Evolutionary conservation across 306 rosid species (phyloP).

Genomic region (Elaeagnus macrophylla): DNA sequence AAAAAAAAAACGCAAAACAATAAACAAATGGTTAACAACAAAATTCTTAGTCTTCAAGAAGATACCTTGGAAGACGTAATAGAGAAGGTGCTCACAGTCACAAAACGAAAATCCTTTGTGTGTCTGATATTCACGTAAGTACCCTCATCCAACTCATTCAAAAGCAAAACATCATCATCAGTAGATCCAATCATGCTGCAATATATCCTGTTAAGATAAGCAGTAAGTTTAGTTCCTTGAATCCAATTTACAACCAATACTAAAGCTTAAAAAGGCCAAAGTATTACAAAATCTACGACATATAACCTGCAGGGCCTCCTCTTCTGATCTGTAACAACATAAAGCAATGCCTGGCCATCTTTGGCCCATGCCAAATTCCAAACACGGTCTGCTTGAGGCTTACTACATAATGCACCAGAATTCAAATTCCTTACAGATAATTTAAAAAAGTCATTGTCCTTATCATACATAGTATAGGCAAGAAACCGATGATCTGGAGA

Average conservation of each 20-base stretch:
- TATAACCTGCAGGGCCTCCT: constrained; percentile 69
- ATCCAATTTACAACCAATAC: neutral
- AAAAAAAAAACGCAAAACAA: too few relatives aligned
- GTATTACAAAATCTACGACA: constrained; percentile 2
- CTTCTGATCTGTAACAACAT: constrained; percentile 73
- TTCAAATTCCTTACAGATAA: constrained; percentile 81
- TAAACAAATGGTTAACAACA: neutral
- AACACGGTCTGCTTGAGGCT: constrained; percentile 77
- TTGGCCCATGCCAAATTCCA: constrained; percentile 87
- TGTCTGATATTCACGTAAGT: constrained; percentile 50
- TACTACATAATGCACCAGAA: constrained; percentile 81
- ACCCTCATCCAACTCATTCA: constrained; percentile 64
- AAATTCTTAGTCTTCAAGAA: constrained; percentile 11
- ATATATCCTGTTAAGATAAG: constrained; percentile 43
- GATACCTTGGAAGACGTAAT: constrained; percentile 67
- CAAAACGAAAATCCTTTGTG: constrained; percentile 76
- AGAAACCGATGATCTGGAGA: constrained; percentile 79
- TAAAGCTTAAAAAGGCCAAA: neutral
- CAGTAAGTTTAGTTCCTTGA: neutral
- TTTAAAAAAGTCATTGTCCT: constrained; percentile 65
- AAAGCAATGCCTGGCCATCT: constrained; percentile 75
- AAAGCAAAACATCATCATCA: constrained; percentile 68
- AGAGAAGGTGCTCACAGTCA: constrained; percentile 62
- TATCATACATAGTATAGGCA: constrained; percentile 91
- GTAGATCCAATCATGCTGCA: constrained; percentile 85